These are phyloP conservation scores for Bocquillonia castaneifolia DNA, from an alignment of 441 rosid species.

Conservation along the genomic window DNA sequence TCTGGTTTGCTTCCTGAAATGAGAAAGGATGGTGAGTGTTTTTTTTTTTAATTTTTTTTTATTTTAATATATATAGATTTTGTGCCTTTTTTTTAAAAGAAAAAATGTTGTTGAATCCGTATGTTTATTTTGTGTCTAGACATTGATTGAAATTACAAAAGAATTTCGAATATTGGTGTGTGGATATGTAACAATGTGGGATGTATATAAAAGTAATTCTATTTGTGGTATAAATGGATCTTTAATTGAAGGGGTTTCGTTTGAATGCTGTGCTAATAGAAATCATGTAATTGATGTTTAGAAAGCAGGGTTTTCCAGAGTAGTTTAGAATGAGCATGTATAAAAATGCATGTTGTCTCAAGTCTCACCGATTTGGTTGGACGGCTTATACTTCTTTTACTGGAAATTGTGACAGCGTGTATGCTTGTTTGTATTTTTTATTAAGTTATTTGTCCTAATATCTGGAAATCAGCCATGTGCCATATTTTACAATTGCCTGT, in stretches of 20 bases:
- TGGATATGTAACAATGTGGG: background rate
- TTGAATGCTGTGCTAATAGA: background rate
- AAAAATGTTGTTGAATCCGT: no score
- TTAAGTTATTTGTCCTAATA: background rate
- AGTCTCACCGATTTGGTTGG: background rate
- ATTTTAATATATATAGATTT: no score
- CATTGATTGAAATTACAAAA: background rate
- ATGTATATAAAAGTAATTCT: background rate
- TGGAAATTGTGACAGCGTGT: background rate
- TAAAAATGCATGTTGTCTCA: background rate
- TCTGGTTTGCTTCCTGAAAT: constrained; percentile 87
- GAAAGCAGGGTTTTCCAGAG: background rate
- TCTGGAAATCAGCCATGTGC: background rate
- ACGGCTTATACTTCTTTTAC: background rate
- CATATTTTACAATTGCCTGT: background rate
- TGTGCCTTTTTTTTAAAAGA: no score
- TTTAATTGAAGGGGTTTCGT: background rate
- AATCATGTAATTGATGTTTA: background rate
- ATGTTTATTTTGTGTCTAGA: background rate
- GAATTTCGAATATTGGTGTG: background rate
- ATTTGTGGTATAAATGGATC: background rate
- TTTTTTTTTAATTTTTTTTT: constrained; percentile 9
- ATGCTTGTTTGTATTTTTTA: background rate
- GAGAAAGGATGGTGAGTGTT: constrained; percentile 85
- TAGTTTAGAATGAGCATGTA: background rate